These are phyloP conservation scores for Aspergillus intermedius DNA, from an alignment of 2,329 filamentous ascomycete genomes.

Conservation along the genomic window DNA sequence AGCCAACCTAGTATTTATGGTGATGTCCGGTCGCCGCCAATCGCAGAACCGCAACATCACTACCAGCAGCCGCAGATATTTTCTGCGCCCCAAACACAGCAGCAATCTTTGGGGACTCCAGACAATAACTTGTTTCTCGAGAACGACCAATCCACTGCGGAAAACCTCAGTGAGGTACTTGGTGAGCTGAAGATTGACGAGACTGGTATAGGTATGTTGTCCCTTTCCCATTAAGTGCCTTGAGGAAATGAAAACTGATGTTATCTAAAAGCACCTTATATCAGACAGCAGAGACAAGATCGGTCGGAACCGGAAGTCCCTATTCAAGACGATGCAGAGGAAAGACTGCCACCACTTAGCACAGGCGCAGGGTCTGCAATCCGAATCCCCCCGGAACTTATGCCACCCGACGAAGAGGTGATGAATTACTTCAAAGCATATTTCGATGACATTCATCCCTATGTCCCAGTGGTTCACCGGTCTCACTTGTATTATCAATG, in stretches of 20 bases:
- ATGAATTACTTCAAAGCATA: slow-evolving; percentile 84
- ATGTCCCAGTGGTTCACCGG: slow-evolving; percentile 82
- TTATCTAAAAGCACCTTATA: slow-evolving; percentile 63
- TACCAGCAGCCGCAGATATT: slow-evolving; percentile 25
- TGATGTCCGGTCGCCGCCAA: slow-evolving; percentile 24
- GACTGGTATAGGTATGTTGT: slow-evolving; percentile 67
- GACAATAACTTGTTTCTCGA: slow-evolving; percentile 50
- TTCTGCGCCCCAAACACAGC: slow-evolving; percentile 14
- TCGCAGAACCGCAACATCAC: slow-evolving; percentile 23
- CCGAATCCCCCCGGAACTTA: slow-evolving; percentile 83
- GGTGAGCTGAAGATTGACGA: slow-evolving; percentile 84
- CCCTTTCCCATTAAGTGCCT: slow-evolving; percentile 2
- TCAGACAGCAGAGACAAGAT: slow-evolving; percentile 57
- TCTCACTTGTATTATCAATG: slow-evolving; percentile 81
- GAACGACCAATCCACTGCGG: slow-evolving; percentile 59
- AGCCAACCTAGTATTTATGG: slow-evolving; percentile 25
- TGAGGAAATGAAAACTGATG: slow-evolving; percentile 1
- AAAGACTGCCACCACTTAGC: slow-evolving; percentile 60
- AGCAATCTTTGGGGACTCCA: slow-evolving; percentile 19
- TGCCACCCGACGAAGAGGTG: slow-evolving; percentile 79
- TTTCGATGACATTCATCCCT: slow-evolving; percentile 85
- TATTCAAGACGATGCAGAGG: slow-evolving; percentile 63
- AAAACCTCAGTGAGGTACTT: slow-evolving; percentile 71
- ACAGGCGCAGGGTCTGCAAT: slow-evolving; percentile 68
- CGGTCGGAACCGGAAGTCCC: slow-evolving; percentile 49